Base-by-base conservation (phyloP, 2,329 filamentous ascomycete species). In the Colletotrichum musae region DNA sequence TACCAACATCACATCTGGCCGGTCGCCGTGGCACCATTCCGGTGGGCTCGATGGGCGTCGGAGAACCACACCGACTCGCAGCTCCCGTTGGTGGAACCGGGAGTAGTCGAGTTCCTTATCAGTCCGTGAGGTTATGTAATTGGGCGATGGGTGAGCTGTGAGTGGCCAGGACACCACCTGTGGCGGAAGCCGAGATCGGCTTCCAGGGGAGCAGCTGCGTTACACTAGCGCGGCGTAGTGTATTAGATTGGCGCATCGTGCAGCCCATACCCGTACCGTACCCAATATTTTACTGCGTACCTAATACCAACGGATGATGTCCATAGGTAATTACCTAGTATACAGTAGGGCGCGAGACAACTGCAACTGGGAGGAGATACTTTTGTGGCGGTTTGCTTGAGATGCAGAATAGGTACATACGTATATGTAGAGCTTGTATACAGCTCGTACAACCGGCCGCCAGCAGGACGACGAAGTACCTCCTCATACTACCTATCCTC, bases 101-200 rank as follows among this genome's bases (percentile, higher is more conserved):
- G 47, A 9, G 41, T 16, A 18, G 12, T 51, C 15, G 24, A 36
- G 48, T 70, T 58, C 54, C 70, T 72, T 72, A 72, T 72, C 70
- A 66, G 65, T 64, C 39, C 39, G 41, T 24, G 45, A 64, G 52
- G 66, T 72, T 72, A 72, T 60, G 70, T 72, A 72, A 72, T 69
- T 56, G 28, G 45, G 51, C 57, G 61, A 54, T 51, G 16, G 18
- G 26, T 36, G 32, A 16, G 18, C 54, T 64, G 50, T 64, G 57
- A 70, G 32, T 63, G 64, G 63, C 26, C 61, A 59, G 43, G 28
- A 21, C 52, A 26, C 45, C 60, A 71, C 66, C 64, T 43, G 47
- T n/a, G 16, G 60, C n/a, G n/a, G 36, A 48, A 61, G 69, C 70
- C 70, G 70, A 72, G 70, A 72, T 72, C 70, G 70, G 70, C 68